Base-by-base conservation (phyloP, 2,329 filamentous ascomycete genomes). In the Aspergillus floridensis region DNA sequence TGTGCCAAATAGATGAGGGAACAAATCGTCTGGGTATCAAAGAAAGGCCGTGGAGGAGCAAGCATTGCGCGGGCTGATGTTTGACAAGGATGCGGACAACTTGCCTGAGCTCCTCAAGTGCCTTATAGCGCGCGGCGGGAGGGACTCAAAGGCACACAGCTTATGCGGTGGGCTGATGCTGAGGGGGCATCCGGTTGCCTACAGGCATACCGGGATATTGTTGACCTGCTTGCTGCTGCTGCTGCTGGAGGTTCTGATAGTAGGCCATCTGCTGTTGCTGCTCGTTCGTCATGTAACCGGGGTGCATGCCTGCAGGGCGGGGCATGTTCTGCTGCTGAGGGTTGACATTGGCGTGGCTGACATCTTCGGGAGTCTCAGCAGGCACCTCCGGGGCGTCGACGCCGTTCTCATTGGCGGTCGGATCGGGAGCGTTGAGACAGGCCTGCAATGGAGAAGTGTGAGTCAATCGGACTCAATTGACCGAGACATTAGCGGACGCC, bases 371-470 rank as follows among this genome's bases (percentile, higher is more conserved):
- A 1, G 93, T 96, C 66, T 97, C 92, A 71, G 92, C 89, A 6
- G 76, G 72, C 65, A 89, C 86, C 67, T 90, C 89, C 63, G 82
- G 79, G 65, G 89, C 88, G 65, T 93, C 89, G 63, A 91, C 88
- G 54, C 90, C 90, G 68, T 92, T 92, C 73, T 96, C 91, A 70
- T 87, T 88, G 71, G 90, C 90, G 35, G 87, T 85, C 24, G 93
- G 93, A 77, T 99, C 95, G 47, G 95, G 95, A 21, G 95, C 95
- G 76, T 99, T 99, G 62, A 99, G 80, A 75, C 95, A 99, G 54
- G 95, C 93, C 93, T 98, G 55, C 31, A 57, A 51, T n/a, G 19
- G n/a, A 46, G 44, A n/a, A 35, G 24, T 19, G 5, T n/a, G 52
- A 47, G 53, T 74, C 54, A 70, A 64, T 38, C 44, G 31, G 16